Conservation (phyloP, 1,284 basidiomycete species). For the Ustilago lituana region DNA sequence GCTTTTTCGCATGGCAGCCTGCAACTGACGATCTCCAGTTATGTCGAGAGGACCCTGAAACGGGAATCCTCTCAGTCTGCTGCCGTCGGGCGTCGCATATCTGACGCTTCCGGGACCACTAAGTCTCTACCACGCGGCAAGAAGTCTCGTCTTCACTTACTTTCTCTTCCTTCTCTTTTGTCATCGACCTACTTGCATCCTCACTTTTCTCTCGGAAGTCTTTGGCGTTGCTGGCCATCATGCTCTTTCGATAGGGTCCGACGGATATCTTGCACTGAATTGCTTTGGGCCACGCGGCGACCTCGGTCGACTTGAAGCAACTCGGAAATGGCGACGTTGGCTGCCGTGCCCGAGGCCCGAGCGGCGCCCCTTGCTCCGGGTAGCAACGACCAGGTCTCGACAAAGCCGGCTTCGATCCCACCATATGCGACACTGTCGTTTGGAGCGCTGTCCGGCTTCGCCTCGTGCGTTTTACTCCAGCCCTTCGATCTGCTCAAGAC, state of each 20-base stretch:
- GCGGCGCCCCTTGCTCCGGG: background rate
- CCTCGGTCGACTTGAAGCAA: no score
- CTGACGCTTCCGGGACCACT: constrained; percentile 10
- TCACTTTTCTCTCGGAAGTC: no score
- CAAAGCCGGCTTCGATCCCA: constrained; percentile 31
- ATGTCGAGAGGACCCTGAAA: constrained; percentile 23
- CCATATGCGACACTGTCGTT: constrained; percentile 60
- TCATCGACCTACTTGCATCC: no score
- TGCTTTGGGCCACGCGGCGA: no score
- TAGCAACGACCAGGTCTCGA: background rate
- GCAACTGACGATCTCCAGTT: constrained; percentile 29
- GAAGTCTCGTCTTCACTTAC: no score
- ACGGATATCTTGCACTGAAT: no score
- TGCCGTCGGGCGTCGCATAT: constrained; percentile 26
- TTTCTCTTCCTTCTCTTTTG: background rate
- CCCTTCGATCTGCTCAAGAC: constrained; percentile 66
- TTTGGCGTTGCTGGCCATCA: no score
- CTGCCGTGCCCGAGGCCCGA: constrained; percentile 4
- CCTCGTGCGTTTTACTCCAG: constrained; percentile 64
- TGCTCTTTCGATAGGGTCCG: no score
- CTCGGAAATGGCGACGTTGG: no score
- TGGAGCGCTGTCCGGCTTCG: constrained; percentile 60
- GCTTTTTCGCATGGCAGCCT: background rate
- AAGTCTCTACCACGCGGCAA: no score
- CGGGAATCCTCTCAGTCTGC: no score